phyloP scores from a whole-genome alignment of 305 asterid species.

The Andrographis paniculata region DNA sequence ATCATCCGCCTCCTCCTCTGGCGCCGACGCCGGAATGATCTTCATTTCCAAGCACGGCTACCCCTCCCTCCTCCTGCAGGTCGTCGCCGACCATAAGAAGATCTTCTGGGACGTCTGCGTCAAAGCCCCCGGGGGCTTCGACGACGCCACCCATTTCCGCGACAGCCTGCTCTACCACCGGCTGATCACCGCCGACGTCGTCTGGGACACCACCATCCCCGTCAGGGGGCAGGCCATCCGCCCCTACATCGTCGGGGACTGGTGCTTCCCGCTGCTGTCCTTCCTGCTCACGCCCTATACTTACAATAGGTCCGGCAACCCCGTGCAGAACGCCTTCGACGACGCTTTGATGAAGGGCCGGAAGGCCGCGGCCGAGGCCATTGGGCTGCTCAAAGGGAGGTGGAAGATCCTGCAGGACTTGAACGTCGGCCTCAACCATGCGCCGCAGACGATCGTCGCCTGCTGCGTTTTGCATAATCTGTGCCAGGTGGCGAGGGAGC shows the following conservation, averaged over 20 bases:
- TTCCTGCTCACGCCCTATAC: constrained; percentile 79
- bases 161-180: constrained; percentile 77
- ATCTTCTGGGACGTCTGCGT: constrained; percentile 97
- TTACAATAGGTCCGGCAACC: constrained; percentile 56
- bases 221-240: constrained; percentile 82
- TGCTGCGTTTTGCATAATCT: constrained; percentile 95
- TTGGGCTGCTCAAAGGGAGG: constrained; percentile 89
- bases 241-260: constrained; percentile 88
- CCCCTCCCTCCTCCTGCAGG: constrained; percentile 74
- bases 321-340: constrained; percentile 78
- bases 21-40: constrained; percentile 40
- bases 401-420: constrained; percentile 92
- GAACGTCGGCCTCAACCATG: constrained; percentile 87
- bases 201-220: constrained; percentile 77
- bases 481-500: constrained; percentile 96
- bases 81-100: constrained; percentile 88
- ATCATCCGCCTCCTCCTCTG: no score
- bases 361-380: constrained; percentile 78
- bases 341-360: constrained; percentile 79
- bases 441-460: constrained; percentile 90
- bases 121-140: constrained; percentile 88
- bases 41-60: constrained; percentile 57
- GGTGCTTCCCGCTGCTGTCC: constrained; percentile 82
- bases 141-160: constrained; percentile 84
- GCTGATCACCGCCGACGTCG: constrained; percentile 65